Evolutionary conservation across 192 early-diverging fungal species (phyloP), one percentile per base, ranked within the genome.

Genomic region (Lunasporangiospora selenospora): DNA sequence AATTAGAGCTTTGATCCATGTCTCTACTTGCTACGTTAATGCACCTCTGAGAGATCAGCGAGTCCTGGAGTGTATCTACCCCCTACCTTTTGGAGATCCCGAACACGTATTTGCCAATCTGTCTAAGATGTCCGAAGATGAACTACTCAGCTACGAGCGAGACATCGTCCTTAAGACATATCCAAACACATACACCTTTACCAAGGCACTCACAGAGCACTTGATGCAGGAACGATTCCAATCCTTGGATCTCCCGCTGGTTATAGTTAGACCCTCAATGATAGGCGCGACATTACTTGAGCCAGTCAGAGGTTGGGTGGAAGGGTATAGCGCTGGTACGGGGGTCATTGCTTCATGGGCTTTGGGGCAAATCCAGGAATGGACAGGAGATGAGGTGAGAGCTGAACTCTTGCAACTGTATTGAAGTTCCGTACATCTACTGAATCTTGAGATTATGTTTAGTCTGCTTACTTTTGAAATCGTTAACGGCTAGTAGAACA

Each of bases 1-100:
- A 6, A n/a, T 53, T 12, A 2, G 6, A 2, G 50, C 50, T 5
- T 38, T 53, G 19, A 36, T 53, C 19, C 50, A 53, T 6, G 13
- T 53, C 32, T 53, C 50, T 24, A 53, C 50, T 21, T 53, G 34
- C 16, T 53, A 38, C 39, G 50, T 53, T 19, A 53, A 53, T 13
- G 34, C 50, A 23, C 34, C 36, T 36, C 12, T 53, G 34, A 5
- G 7, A 23, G 6, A 7, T 19, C 10, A 6, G 18, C 32, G 21
- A 3, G 23, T 53, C 19, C 34, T 38, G 2, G 50, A 53, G 13
- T 10, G 16, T 3, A 59, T 59, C 10, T 49, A 59, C 18, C 24
- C 45, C 11, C 21, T 27, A 10, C 58, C 58, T 3, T 30, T 59
- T 18, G 58, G 58, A 2, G 36, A 48, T 15, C 45, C 58, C 18